Percentiles rank a stretch among this genome's conserved stretches.
Evolutionary conservation across 1,284 basidiomycete genomes (phyloP).

Genomic region (Rhodotorula mucilaginosa): DNA sequence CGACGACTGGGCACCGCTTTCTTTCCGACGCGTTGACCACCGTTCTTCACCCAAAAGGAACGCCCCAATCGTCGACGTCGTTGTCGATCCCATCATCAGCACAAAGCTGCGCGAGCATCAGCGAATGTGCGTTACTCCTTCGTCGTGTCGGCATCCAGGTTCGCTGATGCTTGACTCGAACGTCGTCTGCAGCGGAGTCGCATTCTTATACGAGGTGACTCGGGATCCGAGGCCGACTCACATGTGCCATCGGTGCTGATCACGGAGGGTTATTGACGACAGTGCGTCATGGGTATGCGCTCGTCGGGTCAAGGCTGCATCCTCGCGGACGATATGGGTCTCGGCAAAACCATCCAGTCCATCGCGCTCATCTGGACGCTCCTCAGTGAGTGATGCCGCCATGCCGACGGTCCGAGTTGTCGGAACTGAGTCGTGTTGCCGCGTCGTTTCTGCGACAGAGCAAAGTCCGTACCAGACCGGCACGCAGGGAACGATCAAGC

Average conservation of each 20-base stretch:
- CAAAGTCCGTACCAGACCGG: slow-evolving; percentile 74
- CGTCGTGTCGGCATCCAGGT: slow-evolving; percentile 46
- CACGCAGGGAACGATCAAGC: slow-evolving; percentile 52
- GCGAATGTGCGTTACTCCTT: slow-evolving; percentile 59
- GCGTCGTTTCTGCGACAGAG: slow-evolving; percentile 52
- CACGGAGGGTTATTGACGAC: too few species aligned
- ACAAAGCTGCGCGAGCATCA: slow-evolving; percentile 84
- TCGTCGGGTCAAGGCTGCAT: slow-evolving; percentile 85
- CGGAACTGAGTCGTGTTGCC: too few species aligned
- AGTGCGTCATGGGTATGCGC: slow-evolving; percentile 85
- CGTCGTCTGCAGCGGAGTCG: slow-evolving; percentile 42
- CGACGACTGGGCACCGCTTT: too few species aligned
- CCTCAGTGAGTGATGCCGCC: slow-evolving; percentile 60
- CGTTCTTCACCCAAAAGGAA: slow-evolving; percentile 52
- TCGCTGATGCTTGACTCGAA: too few species aligned
- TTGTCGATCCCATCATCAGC: slow-evolving; percentile 84
- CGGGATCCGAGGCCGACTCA: neutral
- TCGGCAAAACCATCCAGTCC: slow-evolving; percentile 86
- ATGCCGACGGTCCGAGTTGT: neutral
- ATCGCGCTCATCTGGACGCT: slow-evolving; percentile 85
- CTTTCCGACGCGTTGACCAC: slow-evolving; percentile 47
- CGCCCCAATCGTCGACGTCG: slow-evolving; percentile 69
- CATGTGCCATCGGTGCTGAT: neutral
- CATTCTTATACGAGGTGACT: slow-evolving; percentile 79
- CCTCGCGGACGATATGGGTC: slow-evolving; percentile 95